Base-by-base conservation (phyloP, 2,329 filamentous ascomycete species). In the Coleophoma cylindrospora region DNA sequence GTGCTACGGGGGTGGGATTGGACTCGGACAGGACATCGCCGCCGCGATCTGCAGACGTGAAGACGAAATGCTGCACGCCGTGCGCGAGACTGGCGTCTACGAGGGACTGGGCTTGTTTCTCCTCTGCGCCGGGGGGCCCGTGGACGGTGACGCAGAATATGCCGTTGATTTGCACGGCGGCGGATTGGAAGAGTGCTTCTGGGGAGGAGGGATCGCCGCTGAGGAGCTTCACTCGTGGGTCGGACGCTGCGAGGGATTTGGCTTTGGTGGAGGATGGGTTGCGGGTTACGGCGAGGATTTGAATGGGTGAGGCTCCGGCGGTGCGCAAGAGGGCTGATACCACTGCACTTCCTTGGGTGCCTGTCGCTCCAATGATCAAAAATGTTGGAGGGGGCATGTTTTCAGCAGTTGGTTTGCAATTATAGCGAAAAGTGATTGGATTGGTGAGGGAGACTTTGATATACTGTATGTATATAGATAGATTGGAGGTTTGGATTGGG, bases 11-110 rank as follows among this genome's bases (percentile, higher is more conserved):
- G 0, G 82, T 85, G 0, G 74, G 68, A 53, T 74, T 75, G 4
- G 73, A 71, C 58, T 76, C 74, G 43, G 73, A 75, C 6, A 71
- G 72, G 2, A 65, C 65, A 19, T 68, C 66, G 43, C 82, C 81
- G 40, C 81, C 80, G 37, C 84, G 79, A 54, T 87, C 84, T 22
- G 85, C 80, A 47, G 75, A 80, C 32, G 74, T 77, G 66, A 85
- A 87, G 41, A 87, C 75, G 57, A 87, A 83, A 59, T 81, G 75
- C 51, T 73, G 69, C 37, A 86, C 77, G 12, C 72, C 71, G 22
- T 76, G 64, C 22, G 74, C 72, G 50, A 86, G 61, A 3, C 78
- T 71, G n/a, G 73, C 77, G 51, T 84, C 77, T 49, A 86, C 70
- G 8, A 87, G 66, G 0, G 66, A 71, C 38, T 74, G 81, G 48